Conservation (phyloP, 768 basidiomycete species). For the Mycena albidolilacea region DNA sequence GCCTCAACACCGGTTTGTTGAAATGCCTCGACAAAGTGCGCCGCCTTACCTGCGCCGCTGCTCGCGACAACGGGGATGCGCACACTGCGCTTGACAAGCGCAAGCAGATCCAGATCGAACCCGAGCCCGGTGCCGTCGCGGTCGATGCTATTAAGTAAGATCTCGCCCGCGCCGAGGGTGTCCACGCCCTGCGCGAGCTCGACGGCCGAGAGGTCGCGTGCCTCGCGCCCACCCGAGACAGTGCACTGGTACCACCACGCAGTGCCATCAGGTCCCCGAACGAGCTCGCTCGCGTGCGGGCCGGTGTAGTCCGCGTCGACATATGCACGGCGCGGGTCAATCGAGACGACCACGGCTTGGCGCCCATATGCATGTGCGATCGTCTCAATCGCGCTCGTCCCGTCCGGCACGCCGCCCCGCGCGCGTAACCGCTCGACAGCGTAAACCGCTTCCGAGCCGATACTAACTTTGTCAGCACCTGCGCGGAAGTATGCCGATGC, state of each 20-base stretch:
- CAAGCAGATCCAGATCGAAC: constrained; percentile 89
- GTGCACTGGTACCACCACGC: constrained; percentile 99
- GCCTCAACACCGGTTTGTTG: constrained; percentile 86
- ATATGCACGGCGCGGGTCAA: constrained; percentile 92
- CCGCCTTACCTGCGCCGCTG: constrained; percentile 88
- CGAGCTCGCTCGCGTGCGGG: constrained; percentile 74
- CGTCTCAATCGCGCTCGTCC: constrained; percentile 91
- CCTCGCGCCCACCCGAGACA: constrained; percentile 91
- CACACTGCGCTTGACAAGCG: constrained; percentile 81
- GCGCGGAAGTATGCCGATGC: constrained; percentile 97
- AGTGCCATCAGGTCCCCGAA: constrained; percentile 74
- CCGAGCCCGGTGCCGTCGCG: constrained; percentile 94
- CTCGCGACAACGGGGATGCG: constrained; percentile 95
- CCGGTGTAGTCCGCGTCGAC: constrained; percentile 76
- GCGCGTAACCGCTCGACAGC: constrained; percentile 88
- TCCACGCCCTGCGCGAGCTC: constrained; percentile 96
- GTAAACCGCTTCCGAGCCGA: constrained; percentile 95
- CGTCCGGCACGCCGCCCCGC: constrained; percentile 64
- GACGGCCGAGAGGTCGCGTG: constrained; percentile 86
- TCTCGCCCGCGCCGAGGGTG: constrained; percentile 92
- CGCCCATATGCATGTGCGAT: constrained; percentile 92
- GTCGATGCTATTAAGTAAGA: constrained; percentile 96
- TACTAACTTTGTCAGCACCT: constrained; percentile 98
- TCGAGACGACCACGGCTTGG: constrained; percentile 98
- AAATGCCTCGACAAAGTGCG: constrained; percentile 94